Evolutionary conservation across 257 asterid genomes (phyloP), one percentile per base, ranked within the genome.

Genomic region (Fraxinus excelsior): DNA sequence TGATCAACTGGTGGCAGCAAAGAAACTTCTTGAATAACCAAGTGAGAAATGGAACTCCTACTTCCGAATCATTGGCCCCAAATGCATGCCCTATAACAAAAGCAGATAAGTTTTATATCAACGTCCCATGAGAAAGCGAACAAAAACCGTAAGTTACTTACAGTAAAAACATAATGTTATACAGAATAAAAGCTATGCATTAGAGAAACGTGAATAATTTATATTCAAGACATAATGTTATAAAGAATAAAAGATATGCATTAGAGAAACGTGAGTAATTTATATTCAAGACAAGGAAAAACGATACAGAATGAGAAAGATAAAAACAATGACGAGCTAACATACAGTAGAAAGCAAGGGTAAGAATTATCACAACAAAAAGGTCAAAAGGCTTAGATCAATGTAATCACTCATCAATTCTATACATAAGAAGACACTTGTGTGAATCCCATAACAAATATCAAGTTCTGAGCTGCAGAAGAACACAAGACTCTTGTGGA

Each of bases 51-150:
- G 72, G 83, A 58, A 58, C 71, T 58, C 68, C 71, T 42, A 62
- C 38, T 77, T 25, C 72, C 29, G 44, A 13, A 11, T 89, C 91
- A 87, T 76, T 88, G 94, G 86, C 92, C 91, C 97, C 97, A 91
- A 70, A 91, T 85, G 75, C 94, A 90, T 68, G 90, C 85, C 96
- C 97, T 93, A 74, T 73, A 78, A 71, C 60, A 72, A 75, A 76
- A 75, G 66, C 62, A 14, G 19, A 26, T 21, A 26, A 58, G n/a
- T 6, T 18, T 56, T 66, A 12, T 19, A 25, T 10, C 67, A 2
- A 11, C 32, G 26, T 62, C 67, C 67, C 32, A 25, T 8, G 34
- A 62, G 26, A 26, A 21, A 62, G 34, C 26, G 7, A 62, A 62
- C 13, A 25, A 25, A 53, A 26, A 12, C 34, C 31, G 0, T 62